phyloP scores from a whole-genome alignment of 2,329 filamentous ascomycete genomes.

The Colletotrichum lentis region DNA sequence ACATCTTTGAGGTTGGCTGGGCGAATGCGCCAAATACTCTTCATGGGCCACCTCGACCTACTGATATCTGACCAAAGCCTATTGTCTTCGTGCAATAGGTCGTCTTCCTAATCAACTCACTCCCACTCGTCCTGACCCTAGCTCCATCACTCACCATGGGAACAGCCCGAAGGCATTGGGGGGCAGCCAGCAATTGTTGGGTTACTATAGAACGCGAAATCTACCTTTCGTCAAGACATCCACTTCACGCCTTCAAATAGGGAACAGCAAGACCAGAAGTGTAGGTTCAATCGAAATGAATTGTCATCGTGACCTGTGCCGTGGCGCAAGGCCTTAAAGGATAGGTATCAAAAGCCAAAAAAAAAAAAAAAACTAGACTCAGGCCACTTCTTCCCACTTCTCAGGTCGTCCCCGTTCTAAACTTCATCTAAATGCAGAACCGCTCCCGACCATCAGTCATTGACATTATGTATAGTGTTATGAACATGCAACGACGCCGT shows the following conservation, averaged over 20 bases:
- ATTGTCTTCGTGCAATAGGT: no score
- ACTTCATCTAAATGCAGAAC: slow-evolving; percentile 26
- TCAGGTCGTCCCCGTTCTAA: slow-evolving; percentile 5
- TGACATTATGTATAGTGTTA: slow-evolving; percentile 15
- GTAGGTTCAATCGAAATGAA: slow-evolving; percentile 4
- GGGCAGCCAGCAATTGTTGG: no score
- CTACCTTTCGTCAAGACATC: background rate
- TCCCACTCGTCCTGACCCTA: no score
- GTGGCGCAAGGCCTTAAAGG: slow-evolving; percentile 11
- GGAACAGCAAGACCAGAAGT: no score
- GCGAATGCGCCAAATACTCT: background rate
- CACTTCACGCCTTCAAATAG: background rate
- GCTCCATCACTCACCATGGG: no score
- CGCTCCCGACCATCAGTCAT: slow-evolving; percentile 9
- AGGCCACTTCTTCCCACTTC: background rate
- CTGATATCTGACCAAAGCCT: no score
- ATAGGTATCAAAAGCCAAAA: slow-evolving; percentile 37
- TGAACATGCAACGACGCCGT: background rate
- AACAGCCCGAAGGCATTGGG: no score
- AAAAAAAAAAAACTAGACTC: slow-evolving; percentile 10
- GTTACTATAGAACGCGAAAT: no score
- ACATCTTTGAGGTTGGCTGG: no score
- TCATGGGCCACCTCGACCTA: background rate
- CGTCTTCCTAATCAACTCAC: no score
- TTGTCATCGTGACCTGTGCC: slow-evolving; percentile 20